A percentile compares a stretch with the other conserved stretches of the same genome.
phyloP scores from a whole-genome alignment of 2,329 filamentous ascomycete species.

The Aureobasidium sp. region DNA sequence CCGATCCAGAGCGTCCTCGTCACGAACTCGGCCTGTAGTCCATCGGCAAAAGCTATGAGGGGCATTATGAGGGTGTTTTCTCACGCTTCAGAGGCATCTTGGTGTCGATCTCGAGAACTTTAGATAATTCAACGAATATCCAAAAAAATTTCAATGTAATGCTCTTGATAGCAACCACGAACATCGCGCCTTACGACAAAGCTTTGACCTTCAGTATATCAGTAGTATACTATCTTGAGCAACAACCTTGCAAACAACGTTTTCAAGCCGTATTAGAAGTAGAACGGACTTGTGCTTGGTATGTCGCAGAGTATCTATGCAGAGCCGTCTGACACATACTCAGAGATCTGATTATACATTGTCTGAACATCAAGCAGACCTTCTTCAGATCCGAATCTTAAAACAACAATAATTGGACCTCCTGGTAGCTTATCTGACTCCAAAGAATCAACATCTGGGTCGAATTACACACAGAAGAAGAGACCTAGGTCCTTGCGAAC shows the following conservation, averaged over 20 bases:
- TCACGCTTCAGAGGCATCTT: constrained; percentile 1
- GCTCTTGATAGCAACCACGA: neutral
- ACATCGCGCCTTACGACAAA: neutral
- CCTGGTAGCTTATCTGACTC: no score
- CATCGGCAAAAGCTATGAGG: neutral
- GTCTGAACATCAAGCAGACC: no score
- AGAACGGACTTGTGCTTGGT: neutral
- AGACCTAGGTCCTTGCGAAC: neutral
- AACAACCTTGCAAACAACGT: neutral
- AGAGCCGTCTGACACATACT: no score
- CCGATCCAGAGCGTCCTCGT: neutral
- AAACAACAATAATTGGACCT: no score
- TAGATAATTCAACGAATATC: no score
- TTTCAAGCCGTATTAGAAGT: neutral
- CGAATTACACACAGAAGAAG: no score
- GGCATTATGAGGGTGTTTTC: no score
- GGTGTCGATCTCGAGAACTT: neutral
- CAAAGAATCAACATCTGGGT: no score
- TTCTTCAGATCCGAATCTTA: no score
- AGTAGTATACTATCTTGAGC: neutral
- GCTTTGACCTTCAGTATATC: neutral
- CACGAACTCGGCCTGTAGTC: neutral
- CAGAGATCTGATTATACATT: no score
- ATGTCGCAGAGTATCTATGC: no score
- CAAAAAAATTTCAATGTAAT: neutral